Percentiles rank a stretch among this genome's conserved stretches.
phyloP scores from a whole-genome alignment of 2,329 filamentous ascomycete species.

The Pseudocercospora macadamiae region DNA sequence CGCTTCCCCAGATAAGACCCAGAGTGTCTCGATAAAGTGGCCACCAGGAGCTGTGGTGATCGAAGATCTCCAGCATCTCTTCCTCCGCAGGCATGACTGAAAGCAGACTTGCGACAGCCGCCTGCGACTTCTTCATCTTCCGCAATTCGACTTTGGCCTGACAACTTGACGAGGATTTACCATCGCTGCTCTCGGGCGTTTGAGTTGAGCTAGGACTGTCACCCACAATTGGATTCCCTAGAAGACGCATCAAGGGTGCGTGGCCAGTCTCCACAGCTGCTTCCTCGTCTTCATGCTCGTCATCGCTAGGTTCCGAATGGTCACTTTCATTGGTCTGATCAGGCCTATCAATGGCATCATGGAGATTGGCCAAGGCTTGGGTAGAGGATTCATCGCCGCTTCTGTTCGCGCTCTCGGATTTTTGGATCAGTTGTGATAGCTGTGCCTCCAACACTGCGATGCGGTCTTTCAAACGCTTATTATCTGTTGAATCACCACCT shows the following conservation, averaged over 20 bases:
- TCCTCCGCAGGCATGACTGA: constrained; percentile 7
- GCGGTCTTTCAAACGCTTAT: constrained; percentile 5
- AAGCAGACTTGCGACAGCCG: neutral
- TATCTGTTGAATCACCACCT: neutral
- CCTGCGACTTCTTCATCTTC: constrained; percentile 1
- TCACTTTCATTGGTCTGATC: neutral
- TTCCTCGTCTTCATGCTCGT: constrained; percentile 6
- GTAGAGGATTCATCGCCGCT: neutral
- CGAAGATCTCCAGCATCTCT: constrained; percentile 15
- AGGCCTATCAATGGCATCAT: neutral
- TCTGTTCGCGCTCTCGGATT: neutral
- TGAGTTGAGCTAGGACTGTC: neutral
- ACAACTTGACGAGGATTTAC: neutral
- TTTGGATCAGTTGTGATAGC: neutral
- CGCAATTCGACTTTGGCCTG: neutral
- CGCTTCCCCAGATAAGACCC: constrained; percentile 18
- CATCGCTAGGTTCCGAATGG: neutral
- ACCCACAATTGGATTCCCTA: neutral
- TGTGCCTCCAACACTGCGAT: constrained; percentile 11
- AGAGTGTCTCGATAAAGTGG: constrained; percentile 18
- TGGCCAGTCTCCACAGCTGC: neutral
- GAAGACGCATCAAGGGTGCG: constrained; percentile 5
- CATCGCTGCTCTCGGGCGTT: neutral
- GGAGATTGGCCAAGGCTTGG: neutral
- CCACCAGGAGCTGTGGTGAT: constrained; percentile 22